A percentile compares a stretch with the other conserved stretches of the same genome.
These are phyloP conservation scores for Agaricus sinodeliciosus DNA, from an alignment of 768 basidiomycete genomes.

Conservation along the genomic window DNA sequence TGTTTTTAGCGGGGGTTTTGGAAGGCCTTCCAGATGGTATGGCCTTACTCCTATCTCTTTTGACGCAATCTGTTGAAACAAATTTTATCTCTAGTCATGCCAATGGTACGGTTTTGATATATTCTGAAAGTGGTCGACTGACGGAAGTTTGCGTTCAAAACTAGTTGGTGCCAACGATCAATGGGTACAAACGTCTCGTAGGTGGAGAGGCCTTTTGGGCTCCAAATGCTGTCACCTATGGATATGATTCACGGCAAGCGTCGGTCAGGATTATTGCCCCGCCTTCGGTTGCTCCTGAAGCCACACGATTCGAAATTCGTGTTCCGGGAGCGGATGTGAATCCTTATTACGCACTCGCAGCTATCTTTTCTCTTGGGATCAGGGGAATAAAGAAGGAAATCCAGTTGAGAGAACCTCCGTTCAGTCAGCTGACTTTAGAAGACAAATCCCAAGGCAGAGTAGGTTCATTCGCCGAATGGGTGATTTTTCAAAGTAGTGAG, in stretches of 20 bases:
- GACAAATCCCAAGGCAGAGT: conserved; percentile 55
- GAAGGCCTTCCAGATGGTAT: conserved; percentile 85
- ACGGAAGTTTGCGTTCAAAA: not conserved
- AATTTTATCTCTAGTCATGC: conserved; percentile 51
- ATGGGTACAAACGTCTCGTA: conserved; percentile 94
- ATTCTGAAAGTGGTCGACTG: not conserved
- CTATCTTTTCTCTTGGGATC: conserved; percentile 83
- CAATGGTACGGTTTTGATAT: conserved; percentile 47
- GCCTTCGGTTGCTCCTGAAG: conserved; percentile 72
- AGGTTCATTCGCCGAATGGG: conserved; percentile 5
- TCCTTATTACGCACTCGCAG: conserved; percentile 82
- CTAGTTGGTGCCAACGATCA: conserved; percentile 84
- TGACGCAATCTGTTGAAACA: not conserved
- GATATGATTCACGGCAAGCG: conserved; percentile 91
- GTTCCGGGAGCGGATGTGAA: conserved; percentile 98
- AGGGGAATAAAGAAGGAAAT: conserved; percentile 82
- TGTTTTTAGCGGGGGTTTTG: conserved; percentile 91
- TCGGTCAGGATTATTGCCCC: conserved; percentile 91
- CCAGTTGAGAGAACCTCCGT: conserved; percentile 61
- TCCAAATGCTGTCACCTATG: conserved; percentile 88
- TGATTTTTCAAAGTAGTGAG: not conserved
- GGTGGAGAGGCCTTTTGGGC: conserved; percentile 95
- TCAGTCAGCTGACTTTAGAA: conserved; percentile 49
- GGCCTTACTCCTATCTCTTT: conserved; percentile 15
- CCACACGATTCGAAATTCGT: conserved; percentile 89